These are phyloP conservation scores for Sicyos edulis DNA, from an alignment of 306 rosid species.

Conservation along the genomic window DNA sequence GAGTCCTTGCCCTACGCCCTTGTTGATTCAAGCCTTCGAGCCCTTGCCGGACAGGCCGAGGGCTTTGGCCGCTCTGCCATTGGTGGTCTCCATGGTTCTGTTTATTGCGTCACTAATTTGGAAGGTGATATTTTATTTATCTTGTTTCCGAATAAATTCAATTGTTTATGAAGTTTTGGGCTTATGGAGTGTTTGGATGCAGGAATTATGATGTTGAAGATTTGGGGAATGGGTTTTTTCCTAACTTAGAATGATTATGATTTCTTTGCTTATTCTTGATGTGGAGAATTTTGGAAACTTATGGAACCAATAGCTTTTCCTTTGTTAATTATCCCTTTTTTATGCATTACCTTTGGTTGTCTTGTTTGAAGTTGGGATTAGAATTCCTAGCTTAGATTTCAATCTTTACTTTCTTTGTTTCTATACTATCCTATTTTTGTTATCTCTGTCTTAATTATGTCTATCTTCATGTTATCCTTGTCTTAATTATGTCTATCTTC, in stretches of 20 bases:
- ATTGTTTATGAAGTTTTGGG: too few relatives aligned
- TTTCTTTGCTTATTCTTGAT: neutral
- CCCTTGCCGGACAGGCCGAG: constrained; percentile 73
- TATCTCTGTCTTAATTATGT: too few relatives aligned
- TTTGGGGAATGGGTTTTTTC: neutral
- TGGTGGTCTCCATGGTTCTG: constrained; percentile 80
- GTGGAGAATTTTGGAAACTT: neutral
- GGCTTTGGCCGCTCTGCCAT: constrained; percentile 79
- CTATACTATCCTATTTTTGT: too few relatives aligned
- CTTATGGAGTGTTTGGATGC: neutral
- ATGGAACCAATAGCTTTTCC: neutral
- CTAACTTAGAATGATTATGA: neutral
- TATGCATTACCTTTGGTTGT: neutral
- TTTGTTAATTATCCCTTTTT: too few relatives aligned
- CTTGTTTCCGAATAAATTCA: neutral
- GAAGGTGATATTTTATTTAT: constrained; percentile 39
- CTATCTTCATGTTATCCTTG: too few relatives aligned
- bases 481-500: too few relatives aligned
- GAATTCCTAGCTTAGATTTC: too few relatives aligned
- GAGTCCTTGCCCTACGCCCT: constrained; percentile 53
- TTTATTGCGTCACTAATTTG: constrained; percentile 22
- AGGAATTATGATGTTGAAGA: constrained; percentile 3
- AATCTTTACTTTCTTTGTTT: too few relatives aligned
- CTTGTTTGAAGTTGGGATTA: too few relatives aligned
- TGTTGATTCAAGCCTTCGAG: constrained; percentile 59